These are phyloP conservation scores for Neopestalotiopsis rosae DNA, from an alignment of 2,329 filamentous ascomycete genomes.

Conservation along the genomic window DNA sequence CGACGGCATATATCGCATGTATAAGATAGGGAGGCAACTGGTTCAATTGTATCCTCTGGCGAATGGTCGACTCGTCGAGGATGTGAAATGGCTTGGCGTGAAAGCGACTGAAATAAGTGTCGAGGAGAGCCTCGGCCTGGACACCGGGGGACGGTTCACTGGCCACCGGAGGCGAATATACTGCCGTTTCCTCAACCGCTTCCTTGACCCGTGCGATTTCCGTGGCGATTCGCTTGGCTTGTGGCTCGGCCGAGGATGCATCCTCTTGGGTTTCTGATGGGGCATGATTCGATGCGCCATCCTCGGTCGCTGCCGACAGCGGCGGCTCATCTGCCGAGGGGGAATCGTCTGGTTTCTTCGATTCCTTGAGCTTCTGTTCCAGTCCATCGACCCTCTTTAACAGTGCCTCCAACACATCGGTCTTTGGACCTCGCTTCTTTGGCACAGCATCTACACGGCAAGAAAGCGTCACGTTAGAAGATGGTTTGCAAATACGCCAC, in stretches of 20 bases:
- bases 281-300: constrained; percentile 27
- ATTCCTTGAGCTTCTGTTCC: constrained; percentile 78
- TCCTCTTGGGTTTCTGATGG: constrained; percentile 26
- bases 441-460: constrained; percentile 74
- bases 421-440: constrained; percentile 90
- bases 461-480: constrained; percentile 10
- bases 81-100: constrained; percentile 85
- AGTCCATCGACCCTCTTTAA: constrained; percentile 85
- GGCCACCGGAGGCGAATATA: constrained; percentile 47
- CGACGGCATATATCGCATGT: constrained; percentile 65
- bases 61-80: constrained; percentile 76
- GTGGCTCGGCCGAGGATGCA: constrained; percentile 41
- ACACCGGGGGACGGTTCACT: constrained; percentile 54
- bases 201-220: constrained; percentile 42
- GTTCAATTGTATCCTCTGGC: constrained; percentile 73
- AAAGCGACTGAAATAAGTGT: constrained; percentile 80
- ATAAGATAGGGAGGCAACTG: constrained; percentile 64
- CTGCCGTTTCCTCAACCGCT: constrained; percentile 39
- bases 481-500: neutral
- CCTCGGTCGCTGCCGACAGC: constrained; percentile 28
- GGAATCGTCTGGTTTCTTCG: constrained; percentile 53
- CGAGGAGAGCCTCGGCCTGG: constrained; percentile 68
- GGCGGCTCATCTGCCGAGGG: constrained; percentile 41
- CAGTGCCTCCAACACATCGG: constrained; percentile 83
- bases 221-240: constrained; percentile 45